A percentile compares a stretch with the other conserved stretches of the same genome.
These are phyloP conservation scores for Yarrowia bubula DNA, from an alignment of 805 yeast genomes.

Conservation along the genomic window DNA sequence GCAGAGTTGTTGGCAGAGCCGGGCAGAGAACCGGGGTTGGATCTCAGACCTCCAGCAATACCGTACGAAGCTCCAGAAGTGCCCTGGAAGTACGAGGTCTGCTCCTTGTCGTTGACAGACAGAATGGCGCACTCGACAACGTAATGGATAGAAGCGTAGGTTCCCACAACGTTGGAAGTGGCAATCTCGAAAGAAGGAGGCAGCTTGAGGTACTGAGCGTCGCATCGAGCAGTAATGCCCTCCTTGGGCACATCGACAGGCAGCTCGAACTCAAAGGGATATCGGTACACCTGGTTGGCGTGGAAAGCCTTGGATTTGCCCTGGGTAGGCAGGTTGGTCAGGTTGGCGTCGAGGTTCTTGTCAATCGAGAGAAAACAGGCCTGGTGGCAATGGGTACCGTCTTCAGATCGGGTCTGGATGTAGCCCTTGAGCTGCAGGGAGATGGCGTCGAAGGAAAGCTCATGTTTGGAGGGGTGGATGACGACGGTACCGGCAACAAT, in stretches of 20 bases:
- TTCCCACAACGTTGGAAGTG: constrained; percentile 18
- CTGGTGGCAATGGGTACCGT: constrained; percentile 26
- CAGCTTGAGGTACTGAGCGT: constrained; percentile 25
- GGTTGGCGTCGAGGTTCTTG: constrained; percentile 26
- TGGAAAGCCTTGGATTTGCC: constrained; percentile 24
- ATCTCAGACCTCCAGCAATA: constrained; percentile 22
- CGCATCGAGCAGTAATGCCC: constrained; percentile 19
- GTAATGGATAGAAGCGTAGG: constrained; percentile 22
- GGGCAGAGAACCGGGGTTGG: constrained; percentile 23
- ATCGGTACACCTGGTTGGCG: constrained; percentile 26
- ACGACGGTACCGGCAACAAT: constrained; percentile 5
- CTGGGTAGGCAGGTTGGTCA: constrained; percentile 20
- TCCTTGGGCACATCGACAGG: constrained; percentile 20
- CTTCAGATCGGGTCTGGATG: constrained; percentile 25
- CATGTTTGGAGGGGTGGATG: constrained; percentile 24
- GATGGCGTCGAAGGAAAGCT: constrained; percentile 17
- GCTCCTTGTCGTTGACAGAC: constrained; percentile 12
- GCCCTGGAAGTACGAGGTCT: constrained; percentile 25
- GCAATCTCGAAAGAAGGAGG: constrained; percentile 22
- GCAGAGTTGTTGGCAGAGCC: constrained; percentile 25
- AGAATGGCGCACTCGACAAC: constrained; percentile 17
- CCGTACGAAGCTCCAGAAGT: constrained; percentile 22
- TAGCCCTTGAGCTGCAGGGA: constrained; percentile 27
- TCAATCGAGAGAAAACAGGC: constrained; percentile 19
- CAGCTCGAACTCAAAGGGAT: constrained; percentile 18